Conservation (phyloP, 1,284 basidiomycete genomes). For the Jaminaea rosea region DNA sequence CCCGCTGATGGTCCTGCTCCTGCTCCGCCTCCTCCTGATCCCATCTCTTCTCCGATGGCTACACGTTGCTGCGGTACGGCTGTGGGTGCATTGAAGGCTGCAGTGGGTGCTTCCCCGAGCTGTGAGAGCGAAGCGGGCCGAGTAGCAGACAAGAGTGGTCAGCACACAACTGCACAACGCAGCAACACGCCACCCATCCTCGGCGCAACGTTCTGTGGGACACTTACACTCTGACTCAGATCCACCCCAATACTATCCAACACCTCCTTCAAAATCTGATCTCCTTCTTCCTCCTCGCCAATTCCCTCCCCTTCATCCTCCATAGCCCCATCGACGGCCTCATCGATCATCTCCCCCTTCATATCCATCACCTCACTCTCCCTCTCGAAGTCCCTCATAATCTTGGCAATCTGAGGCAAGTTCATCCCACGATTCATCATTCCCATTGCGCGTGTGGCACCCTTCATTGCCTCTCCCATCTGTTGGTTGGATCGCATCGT, state of each 20-base stretch:
- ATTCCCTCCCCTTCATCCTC: constrained; percentile 64
- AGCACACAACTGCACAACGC: too few relatives aligned
- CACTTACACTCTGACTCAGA: constrained; percentile 74
- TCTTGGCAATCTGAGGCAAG: constrained; percentile 83
- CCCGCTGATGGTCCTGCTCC: constrained; percentile 3
- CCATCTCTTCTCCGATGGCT: constrained; percentile 37
- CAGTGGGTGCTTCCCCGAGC: constrained; percentile 37
- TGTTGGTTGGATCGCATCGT: constrained; percentile 92
- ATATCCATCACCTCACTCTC: constrained; percentile 98
- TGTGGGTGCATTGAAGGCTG: constrained; percentile 20
- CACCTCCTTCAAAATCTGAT: constrained; percentile 91
- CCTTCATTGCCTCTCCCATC: constrained; percentile 99
- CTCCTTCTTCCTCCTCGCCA: constrained; percentile 76
- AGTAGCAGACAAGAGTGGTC: not conserved
- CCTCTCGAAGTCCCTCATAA: constrained; percentile 96
- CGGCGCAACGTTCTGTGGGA: not conserved
- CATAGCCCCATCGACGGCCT: constrained; percentile 97
- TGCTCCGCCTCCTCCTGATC: constrained; percentile 4
- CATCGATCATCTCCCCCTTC: constrained; percentile 99
- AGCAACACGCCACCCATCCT: not conserved
- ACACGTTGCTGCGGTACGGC: constrained; percentile 25
- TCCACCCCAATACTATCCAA: constrained; percentile 93
- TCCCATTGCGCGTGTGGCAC: constrained; percentile 92
- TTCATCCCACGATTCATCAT: constrained; percentile 95
- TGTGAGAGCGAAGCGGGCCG: constrained; percentile 7